These are phyloP conservation scores for Chondrus crispus DNA, from an alignment of 23 red algal genomes.

Conservation along the genomic window DNA sequence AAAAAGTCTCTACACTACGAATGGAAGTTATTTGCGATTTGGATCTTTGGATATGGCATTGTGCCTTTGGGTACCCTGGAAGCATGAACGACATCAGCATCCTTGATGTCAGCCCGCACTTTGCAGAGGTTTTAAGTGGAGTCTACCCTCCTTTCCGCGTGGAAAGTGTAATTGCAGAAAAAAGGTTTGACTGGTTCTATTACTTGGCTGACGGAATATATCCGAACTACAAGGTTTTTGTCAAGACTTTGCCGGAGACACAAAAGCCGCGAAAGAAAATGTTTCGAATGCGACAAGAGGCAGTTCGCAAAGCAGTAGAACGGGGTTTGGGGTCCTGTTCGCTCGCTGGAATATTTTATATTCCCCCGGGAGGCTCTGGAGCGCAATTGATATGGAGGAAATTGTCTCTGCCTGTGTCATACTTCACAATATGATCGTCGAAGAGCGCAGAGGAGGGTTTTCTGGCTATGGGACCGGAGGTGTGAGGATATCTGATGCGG, in stretches of 20 bases:
- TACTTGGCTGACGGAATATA: conserved; percentile 37
- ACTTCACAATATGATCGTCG: conserved; percentile 37
- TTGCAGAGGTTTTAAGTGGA: too few relatives aligned
- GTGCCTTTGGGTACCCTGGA: neutral
- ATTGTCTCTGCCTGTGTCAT: neutral
- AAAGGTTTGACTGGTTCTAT: conserved; percentile 30
- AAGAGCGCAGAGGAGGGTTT: neutral
- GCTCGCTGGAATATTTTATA: neutral
- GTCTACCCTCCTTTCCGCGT: too few relatives aligned
- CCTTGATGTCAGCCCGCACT: neutral
- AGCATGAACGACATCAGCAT: neutral
- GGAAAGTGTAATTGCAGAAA: too few relatives aligned
- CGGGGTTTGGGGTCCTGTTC: neutral
- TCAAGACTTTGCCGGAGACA: neutral
- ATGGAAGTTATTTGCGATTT: neutral
- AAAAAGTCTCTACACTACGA: neutral
- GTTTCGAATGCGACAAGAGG: neutral
- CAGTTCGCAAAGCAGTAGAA: neutral
- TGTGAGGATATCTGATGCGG: too few relatives aligned
- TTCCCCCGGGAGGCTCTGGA: neutral
- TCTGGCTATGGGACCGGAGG: neutral
- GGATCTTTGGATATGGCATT: neutral
- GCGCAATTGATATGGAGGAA: neutral
- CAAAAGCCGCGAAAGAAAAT: neutral
- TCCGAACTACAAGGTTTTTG: neutral